Evolutionary conservation across 257 asterid genomes (phyloP).

Genomic region (Fraxinus americana): DNA sequence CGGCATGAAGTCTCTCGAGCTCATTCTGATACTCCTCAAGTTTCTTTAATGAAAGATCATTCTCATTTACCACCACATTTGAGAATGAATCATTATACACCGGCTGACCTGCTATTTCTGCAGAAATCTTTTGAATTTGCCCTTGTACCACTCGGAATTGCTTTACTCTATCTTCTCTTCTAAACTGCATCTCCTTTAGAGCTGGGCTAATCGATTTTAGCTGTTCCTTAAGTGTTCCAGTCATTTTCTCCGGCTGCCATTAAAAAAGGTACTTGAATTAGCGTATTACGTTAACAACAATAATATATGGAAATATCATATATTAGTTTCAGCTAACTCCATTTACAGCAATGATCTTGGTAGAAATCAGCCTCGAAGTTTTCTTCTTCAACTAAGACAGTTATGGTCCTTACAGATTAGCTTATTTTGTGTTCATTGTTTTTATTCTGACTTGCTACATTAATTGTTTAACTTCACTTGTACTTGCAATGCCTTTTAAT

Average conservation of each 20-base stretch:
- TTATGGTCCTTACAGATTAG: no score
- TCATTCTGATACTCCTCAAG: constrained; percentile 87
- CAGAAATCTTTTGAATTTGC: constrained; percentile 78
- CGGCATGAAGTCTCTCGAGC: constrained; percentile 84
- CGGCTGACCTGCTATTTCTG: constrained; percentile 81
- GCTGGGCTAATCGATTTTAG: constrained; percentile 82
- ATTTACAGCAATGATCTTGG: not conserved
- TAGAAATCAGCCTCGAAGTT: not conserved
- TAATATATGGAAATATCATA: not conserved
- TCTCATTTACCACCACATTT: constrained; percentile 54
- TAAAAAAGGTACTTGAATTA: constrained; percentile 25
- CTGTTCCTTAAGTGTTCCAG: constrained; percentile 86
- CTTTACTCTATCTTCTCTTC: constrained; percentile 80
- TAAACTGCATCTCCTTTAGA: constrained; percentile 79
- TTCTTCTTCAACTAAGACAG: not conserved
- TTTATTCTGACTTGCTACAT: no score
- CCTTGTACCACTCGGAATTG: constrained; percentile 80
- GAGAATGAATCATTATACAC: constrained; percentile 71
- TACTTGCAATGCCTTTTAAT: not conserved
- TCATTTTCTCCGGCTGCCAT: constrained; percentile 90
- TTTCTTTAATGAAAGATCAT: constrained; percentile 79
- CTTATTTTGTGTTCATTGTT: no score
- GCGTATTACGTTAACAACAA: constrained; percentile 6
- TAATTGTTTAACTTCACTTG: not conserved
- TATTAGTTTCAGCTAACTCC: not conserved